Evolutionary conservation across 164 flowering plant species (phyloP).

Genomic region (Piper longum): DNA sequence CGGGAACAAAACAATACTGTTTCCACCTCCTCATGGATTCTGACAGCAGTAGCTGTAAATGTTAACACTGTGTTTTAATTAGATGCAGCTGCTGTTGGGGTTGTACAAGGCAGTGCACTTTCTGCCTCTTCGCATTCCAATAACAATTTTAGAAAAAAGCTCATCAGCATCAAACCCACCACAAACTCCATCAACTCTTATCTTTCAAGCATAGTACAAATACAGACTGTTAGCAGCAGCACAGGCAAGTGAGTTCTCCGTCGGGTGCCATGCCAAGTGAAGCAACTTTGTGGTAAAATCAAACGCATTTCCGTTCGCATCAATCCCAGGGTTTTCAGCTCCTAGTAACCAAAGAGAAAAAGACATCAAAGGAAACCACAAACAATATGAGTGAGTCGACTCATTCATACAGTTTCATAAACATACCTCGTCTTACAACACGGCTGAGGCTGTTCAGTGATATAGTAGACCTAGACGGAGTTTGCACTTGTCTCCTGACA

Average conservation of each 20-base stretch:
- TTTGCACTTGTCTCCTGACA: slow-evolving; percentile 75
- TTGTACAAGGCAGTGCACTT: slow-evolving; percentile 18
- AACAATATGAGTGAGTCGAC: neutral
- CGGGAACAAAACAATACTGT: slow-evolving; percentile 19
- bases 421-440: slow-evolving; percentile 80
- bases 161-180: slow-evolving; percentile 21
- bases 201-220: slow-evolving; percentile 63
- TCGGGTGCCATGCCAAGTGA: slow-evolving; percentile 97
- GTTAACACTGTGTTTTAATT: slow-evolving; percentile 1
- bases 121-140: slow-evolving; percentile 13
- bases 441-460: slow-evolving; percentile 81
- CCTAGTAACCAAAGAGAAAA: slow-evolving; percentile 27
- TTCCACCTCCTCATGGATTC: slow-evolving; percentile 27
- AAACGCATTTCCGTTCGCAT: slow-evolving; percentile 83
- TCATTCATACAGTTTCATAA: neutral
- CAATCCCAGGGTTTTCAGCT: slow-evolving; percentile 58
- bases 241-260: slow-evolving; percentile 90
- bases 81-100: slow-evolving; percentile 10
- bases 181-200: slow-evolving; percentile 11
- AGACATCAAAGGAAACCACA: neutral
- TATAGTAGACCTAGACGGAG: slow-evolving; percentile 86
- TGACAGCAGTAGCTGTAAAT: slow-evolving; percentile 8
- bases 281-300: slow-evolving; percentile 92
- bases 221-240: slow-evolving; percentile 99
- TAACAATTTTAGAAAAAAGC: slow-evolving; percentile 8